Base-by-base conservation (phyloP, 139 green algal species). In the Tetradesmus obliquus region DNA sequence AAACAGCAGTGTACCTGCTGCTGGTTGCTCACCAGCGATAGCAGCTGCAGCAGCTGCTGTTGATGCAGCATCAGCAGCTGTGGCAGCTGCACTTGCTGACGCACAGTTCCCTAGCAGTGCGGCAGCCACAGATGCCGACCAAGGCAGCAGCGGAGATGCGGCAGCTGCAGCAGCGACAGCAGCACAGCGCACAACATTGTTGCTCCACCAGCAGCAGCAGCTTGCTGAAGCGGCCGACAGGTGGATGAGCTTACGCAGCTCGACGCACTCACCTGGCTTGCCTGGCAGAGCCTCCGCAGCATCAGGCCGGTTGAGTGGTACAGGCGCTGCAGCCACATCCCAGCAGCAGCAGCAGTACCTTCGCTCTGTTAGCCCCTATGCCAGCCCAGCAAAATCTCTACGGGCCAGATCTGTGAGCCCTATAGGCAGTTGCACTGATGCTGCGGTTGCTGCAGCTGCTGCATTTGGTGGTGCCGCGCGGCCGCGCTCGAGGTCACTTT, bases 31-130 rank as follows among this genome's bases (percentile, higher is more conserved):
- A 13, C 32, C 85, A 22, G 24, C 85, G 19, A n/a, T 89, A 5
- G 24, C 45, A 54, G 85, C 85, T 20, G 85, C 85, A 10, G 86
- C 71, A 69, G 86, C 71, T n/a, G 86, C 86, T 5, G 86, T 90
- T 12, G 86, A 90, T 55, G 86, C 86, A 72, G 86, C 86, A 45
- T 57, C 86, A 71, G 86, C 86, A 84, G 86, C 86, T 17, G 86
- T 90, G 6, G 86, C 86, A n/a, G 86, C 71, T 57, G 86, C 86
- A 3, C 62, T 69, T 55, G 55, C 69, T 12, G 51, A 90, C 13
- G 53, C 62, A 22, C 66, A 76, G 66, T 24, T 24, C 17, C 17
- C 17, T 76, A 19, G 20, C 58, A 82, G 32, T 24, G 9, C 57
- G 32, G 45, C 82, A 72, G 82, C 79, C 54, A 45, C 17, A 57